Percentiles rank a stretch among this genome's conserved stretches.
phyloP scores from a whole-genome alignment of 2,329 filamentous ascomycete species.

The Colletotrichum zoysiae region DNA sequence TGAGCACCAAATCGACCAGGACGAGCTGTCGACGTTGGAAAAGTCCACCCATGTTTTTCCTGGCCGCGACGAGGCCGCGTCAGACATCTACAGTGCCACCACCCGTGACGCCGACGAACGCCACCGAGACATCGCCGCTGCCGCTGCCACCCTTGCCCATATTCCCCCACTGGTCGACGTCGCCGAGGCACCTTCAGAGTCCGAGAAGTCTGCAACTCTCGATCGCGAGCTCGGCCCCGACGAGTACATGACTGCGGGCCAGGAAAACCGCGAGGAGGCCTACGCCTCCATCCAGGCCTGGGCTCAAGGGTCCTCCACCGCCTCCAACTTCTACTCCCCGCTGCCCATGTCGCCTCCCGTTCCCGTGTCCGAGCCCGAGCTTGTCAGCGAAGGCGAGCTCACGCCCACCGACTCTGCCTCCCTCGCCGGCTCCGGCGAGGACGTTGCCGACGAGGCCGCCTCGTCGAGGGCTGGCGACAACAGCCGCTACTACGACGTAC shows the following conservation, averaged over 20 bases:
- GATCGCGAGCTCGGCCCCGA: slow-evolving; percentile 54
- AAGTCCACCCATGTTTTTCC: slow-evolving; percentile 58
- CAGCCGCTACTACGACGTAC: slow-evolving; percentile 63
- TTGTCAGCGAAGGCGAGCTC: slow-evolving; percentile 65
- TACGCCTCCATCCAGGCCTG: slow-evolving; percentile 75
- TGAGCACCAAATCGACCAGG: slow-evolving; percentile 64
- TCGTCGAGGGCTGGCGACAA: slow-evolving; percentile 55
- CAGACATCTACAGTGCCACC: slow-evolving; percentile 70
- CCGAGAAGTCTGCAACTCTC: slow-evolving; percentile 41
- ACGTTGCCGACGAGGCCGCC: slow-evolving; percentile 58
- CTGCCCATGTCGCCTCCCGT: slow-evolving; percentile 65
- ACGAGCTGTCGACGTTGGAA: slow-evolving; percentile 54
- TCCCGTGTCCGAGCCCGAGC: slow-evolving; percentile 64
- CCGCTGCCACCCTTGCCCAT: slow-evolving; percentile 44
- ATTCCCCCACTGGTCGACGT: slow-evolving; percentile 53
- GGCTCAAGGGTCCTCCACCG: slow-evolving; percentile 67
- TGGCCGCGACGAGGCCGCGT: slow-evolving; percentile 61
- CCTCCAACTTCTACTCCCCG: slow-evolving; percentile 69
- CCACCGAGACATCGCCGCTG: slow-evolving; percentile 41
- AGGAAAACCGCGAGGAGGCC: slow-evolving; percentile 60
- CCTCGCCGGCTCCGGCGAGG: slow-evolving; percentile 64
- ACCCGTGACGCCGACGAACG: slow-evolving; percentile 54
- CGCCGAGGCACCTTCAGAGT: slow-evolving; percentile 37
- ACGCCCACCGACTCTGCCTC: slow-evolving; percentile 72
- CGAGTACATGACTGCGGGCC: slow-evolving; percentile 66